These are phyloP conservation scores for Pseudonitzschia multistriata DNA, from an alignment of 108 stramenopile species.

Conservation along the genomic window DNA sequence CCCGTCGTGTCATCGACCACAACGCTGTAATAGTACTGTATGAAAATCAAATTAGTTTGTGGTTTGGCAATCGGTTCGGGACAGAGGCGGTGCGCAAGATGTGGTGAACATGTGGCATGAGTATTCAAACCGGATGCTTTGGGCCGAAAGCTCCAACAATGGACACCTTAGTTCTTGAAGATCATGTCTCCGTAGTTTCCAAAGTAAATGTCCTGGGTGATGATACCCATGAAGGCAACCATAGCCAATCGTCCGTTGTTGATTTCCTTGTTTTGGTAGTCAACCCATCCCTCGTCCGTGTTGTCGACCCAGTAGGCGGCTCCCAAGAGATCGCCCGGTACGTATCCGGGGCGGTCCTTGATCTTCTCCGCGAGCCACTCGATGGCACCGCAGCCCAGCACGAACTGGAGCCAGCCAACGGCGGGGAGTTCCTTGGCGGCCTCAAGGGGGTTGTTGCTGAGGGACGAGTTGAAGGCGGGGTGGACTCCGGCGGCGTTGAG, in stretches of 20 bases:
- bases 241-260: slow-evolving; percentile 96
- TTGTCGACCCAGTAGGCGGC: slow-evolving; percentile 91
- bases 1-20: background rate
- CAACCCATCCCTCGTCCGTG: slow-evolving; percentile 88
- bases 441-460: slow-evolving; percentile 81
- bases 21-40: background rate
- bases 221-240: slow-evolving; percentile 91
- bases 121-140: no score
- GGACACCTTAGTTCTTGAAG: slow-evolving; percentile 44
- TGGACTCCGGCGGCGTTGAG: slow-evolving; percentile 86
- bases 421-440: slow-evolving; percentile 77
- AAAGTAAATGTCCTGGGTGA: slow-evolving; percentile 79
- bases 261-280: slow-evolving; percentile 94
- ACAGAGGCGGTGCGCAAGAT: no score
- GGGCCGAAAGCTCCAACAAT: no score
- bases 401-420: slow-evolving; percentile 90
- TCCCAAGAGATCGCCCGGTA: slow-evolving; percentile 86
- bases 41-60: no score
- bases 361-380: slow-evolving; percentile 87
- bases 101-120: no score
- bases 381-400: slow-evolving; percentile 88
- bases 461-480: slow-evolving; percentile 79
- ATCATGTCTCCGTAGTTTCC: slow-evolving; percentile 87
- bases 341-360: slow-evolving; percentile 84
- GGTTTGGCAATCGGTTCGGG: no score